phyloP scores from a whole-genome alignment of 139 green algal genomes.

The Tetraselmis striata region DNA sequence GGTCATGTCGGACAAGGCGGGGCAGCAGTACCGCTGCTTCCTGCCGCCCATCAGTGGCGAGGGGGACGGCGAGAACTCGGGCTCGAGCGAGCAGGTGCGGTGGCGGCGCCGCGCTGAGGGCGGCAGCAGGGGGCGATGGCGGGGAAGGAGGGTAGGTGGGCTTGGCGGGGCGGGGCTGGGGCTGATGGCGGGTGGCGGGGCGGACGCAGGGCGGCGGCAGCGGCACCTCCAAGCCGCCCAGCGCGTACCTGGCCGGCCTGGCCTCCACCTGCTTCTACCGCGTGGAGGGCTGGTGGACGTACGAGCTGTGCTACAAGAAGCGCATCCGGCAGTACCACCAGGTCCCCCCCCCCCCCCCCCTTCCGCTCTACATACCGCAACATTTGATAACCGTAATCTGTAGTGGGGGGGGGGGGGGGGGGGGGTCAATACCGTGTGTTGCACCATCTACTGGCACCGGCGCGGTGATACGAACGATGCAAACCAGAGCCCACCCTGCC shows the following conservation, averaged over 20 bases:
- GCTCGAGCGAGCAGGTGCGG: no score
- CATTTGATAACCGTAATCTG: constrained; percentile 51
- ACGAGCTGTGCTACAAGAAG: constrained; percentile 81
- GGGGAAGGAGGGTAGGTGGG: not conserved
- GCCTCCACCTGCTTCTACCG: constrained; percentile 43
- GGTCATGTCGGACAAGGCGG: not conserved
- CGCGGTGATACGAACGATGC: no score
- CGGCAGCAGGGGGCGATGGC: not conserved
- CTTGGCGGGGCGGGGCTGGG: no score
- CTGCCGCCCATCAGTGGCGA: not conserved
- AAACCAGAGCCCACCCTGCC: no score
- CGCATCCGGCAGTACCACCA: constrained; percentile 69
- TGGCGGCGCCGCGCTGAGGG: not conserved
- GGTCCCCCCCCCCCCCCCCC: constrained; percentile 9
- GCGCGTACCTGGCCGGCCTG: constrained; percentile 2
- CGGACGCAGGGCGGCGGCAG: not conserved
- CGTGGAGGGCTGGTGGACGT: constrained; percentile 83
- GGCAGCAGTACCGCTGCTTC: not conserved
- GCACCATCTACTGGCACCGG: not conserved
- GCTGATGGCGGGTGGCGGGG: not conserved
- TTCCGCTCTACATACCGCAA: constrained; percentile 13
- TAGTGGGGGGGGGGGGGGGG: constrained; percentile 24
- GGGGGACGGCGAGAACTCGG: not conserved
- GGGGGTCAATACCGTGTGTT: constrained; percentile 15
- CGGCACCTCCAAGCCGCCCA: not conserved